Evolutionary conservation across 345 rosid genomes (phyloP), one percentile per base, ranked within the genome.

Genomic region (Physaria fendleri): DNA sequence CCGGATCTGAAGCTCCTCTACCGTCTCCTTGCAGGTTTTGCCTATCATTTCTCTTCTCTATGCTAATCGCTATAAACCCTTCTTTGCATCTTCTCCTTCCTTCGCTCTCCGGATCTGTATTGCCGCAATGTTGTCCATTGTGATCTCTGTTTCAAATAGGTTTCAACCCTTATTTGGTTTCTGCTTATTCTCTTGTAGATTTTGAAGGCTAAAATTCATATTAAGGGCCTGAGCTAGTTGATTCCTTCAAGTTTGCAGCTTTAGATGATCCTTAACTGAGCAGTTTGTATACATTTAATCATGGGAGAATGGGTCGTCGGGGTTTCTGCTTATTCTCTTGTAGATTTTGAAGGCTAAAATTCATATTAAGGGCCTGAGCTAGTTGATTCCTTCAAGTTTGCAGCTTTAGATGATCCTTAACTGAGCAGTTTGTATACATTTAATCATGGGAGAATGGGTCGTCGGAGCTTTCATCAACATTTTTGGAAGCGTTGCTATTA

Each of bases 241-340:
- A 49, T 75, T 60, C 23, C 37, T 6, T 12, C 21, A 55, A 68
- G 45, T 58, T 60, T 44, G 41, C 39, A 40, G 70, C 69, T 59
- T 49, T 61, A 64, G 43, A 59, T 70, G 71, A 74, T 77, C 65
- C 73, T 37, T 63, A 69, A 54, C 34, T 74, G 64, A 62, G 30
- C 45, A 62, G 62, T 62, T 43, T 39, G 40, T 18, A 27, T 52
- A 75, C 63, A 74, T 50, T 76, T 59, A 70, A 76, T 76, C 8
- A 93, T 93, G 99, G 97, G 97, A 75, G 97, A 89, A 71, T 93
- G 99, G 99, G 71, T 93, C 56, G 76, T 93, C 59, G 99, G 97
- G 82, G 99, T 97, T 71, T 77, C n/a, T n/a, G n/a, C n/a, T n/a
- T n/a, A n/a, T n/a, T n/a, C 10, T 53, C 22, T 35, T 61, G 56